These are phyloP conservation scores for Oenanthe sinensis DNA, from an alignment of 129 eudicot species.

Conservation along the genomic window DNA sequence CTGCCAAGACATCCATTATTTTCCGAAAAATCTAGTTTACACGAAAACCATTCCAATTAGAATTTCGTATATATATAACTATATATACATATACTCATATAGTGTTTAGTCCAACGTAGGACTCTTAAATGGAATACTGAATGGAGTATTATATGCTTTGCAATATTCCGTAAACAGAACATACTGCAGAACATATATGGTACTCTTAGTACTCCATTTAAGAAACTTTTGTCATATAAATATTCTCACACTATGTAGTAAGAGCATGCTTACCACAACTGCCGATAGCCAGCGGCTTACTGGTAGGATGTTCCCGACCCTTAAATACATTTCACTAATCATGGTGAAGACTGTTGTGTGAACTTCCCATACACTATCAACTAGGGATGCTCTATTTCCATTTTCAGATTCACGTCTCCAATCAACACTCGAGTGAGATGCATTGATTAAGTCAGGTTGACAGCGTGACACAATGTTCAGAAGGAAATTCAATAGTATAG, in stretches of 20 bases:
- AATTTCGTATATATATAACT: not conserved
- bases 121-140: too few species aligned
- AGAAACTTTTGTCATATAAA: not conserved
- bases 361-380: constrained; percentile 49
- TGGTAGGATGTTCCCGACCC: constrained; percentile 54
- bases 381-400: constrained; percentile 23
- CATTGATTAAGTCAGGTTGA: constrained; percentile 33
- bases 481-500: constrained; percentile 53
- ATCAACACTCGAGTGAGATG: constrained; percentile 24
- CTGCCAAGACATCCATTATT: constrained; percentile 57
- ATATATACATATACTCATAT: too few species aligned
- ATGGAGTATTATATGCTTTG: too few species aligned
- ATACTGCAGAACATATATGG: too few species aligned
- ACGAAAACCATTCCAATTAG: not conserved
- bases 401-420: constrained; percentile 23
- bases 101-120: too few species aligned
- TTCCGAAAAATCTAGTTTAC: constrained; percentile 53
- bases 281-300: constrained; percentile 58
- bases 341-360: constrained; percentile 54
- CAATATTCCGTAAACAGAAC: too few species aligned
- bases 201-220: too few species aligned
- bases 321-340: constrained; percentile 68
- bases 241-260: not conserved
- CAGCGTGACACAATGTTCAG: constrained; percentile 37
- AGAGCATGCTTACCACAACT: constrained; percentile 43